phyloP scores from a whole-genome alignment of 2,329 filamentous ascomycete genomes.

The Penicillium frequentans region DNA sequence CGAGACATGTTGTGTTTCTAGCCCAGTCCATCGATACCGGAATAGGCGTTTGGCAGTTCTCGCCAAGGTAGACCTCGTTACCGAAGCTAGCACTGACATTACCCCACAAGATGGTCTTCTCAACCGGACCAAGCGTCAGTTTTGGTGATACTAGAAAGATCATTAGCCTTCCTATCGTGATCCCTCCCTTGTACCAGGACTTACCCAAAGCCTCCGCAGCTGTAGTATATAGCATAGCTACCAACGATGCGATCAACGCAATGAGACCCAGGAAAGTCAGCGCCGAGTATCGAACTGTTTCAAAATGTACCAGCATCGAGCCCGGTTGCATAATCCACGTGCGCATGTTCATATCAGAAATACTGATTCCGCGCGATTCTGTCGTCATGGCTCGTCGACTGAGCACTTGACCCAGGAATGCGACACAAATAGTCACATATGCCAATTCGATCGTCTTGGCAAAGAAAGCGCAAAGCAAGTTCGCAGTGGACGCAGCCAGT shows the following conservation, averaged over 20 bases:
- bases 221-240: conserved; percentile 72
- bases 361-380: conserved; percentile 63
- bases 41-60: conserved; percentile 64
- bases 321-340: conserved; percentile 74
- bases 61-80: conserved; percentile 58
- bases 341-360: conserved; percentile 77
- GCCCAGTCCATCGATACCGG: conserved; percentile 40
- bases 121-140: conserved; percentile 59
- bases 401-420: conserved; percentile 71
- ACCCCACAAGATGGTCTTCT: conserved; percentile 54
- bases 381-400: conserved; percentile 67
- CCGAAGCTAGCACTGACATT: conserved; percentile 63
- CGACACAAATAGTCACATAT: conserved; percentile 75
- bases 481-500: conserved; percentile 64
- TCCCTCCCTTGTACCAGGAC: background rate
- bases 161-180: background rate
- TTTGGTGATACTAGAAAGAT: conserved; percentile 62
- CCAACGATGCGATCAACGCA: conserved; percentile 63
- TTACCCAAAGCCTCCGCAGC: conserved; percentile 68
- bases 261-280: conserved; percentile 64
- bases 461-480: conserved; percentile 65
- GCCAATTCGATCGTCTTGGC: conserved; percentile 77
- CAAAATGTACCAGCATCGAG: conserved; percentile 68
- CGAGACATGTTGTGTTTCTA: conserved; percentile 60
- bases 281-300: conserved; percentile 64